Conservation (phyloP, 148 eudicot species). For the Rhododendron ovatum region DNA sequence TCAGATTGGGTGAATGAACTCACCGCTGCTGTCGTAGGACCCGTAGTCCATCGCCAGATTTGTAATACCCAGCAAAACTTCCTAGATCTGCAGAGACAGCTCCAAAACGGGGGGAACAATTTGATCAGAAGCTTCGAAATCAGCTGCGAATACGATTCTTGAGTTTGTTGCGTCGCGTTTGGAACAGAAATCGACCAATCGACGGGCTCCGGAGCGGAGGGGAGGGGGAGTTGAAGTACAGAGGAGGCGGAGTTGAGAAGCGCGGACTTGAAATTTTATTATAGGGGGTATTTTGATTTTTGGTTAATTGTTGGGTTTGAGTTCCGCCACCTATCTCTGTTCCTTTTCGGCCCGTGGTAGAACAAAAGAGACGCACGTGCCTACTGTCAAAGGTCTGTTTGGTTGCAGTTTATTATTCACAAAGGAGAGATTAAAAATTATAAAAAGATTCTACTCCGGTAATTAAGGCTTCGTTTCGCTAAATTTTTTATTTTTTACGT, state of each 20-base stretch:
- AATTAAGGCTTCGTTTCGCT: too few species aligned
- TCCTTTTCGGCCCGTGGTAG: background rate
- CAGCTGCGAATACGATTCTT: background rate
- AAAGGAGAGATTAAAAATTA: too few species aligned
- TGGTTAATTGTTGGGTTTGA: slow-evolving; percentile 16
- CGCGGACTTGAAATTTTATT: slow-evolving; percentile 26
- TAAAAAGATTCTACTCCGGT: too few species aligned
- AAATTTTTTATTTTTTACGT: too few species aligned
- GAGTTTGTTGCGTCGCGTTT: background rate
- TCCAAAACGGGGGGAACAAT: background rate
- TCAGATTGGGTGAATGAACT: background rate
- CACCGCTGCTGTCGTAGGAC: slow-evolving; percentile 45
- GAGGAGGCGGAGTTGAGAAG: background rate
- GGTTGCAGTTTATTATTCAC: too few species aligned
- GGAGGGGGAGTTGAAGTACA: background rate
- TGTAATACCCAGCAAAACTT: background rate
- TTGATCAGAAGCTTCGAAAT: background rate
- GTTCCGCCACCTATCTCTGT: slow-evolving; percentile 3
- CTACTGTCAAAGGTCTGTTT: background rate
- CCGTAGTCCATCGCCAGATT: slow-evolving; percentile 46
- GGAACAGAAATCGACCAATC: background rate
- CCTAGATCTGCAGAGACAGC: slow-evolving; percentile 1
- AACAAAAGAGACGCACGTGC: background rate
- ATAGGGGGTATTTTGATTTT: background rate
- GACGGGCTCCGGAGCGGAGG: background rate